Evolutionary conservation across 164 flowering plant species (phyloP).

Genomic region (Macadamia integrifolia): DNA sequence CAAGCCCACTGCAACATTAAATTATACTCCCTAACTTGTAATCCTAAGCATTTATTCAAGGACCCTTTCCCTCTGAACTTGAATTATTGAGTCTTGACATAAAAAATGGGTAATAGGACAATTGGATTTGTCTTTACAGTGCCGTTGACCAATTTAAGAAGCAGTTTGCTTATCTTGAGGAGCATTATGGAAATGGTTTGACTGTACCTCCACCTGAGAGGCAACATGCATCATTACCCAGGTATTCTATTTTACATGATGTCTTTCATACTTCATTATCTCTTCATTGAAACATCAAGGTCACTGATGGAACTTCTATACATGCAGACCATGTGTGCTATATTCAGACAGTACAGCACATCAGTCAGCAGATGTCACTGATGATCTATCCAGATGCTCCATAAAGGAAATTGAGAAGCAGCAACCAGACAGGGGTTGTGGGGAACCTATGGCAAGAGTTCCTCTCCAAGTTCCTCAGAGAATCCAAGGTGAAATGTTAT

Average conservation of each 20-base stretch:
- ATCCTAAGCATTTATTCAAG: background rate
- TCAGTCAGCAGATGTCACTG: slow-evolving; percentile 42
- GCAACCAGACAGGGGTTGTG: slow-evolving; percentile 41
- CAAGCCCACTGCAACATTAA: background rate
- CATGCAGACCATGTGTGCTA: slow-evolving; percentile 65
- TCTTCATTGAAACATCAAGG: background rate
- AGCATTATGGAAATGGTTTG: slow-evolving; percentile 86
- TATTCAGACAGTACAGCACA: slow-evolving; percentile 58
- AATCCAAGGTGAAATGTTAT: slow-evolving; percentile 39
- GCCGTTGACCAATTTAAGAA: slow-evolving; percentile 98
- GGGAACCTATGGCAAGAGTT: slow-evolving; percentile 57
- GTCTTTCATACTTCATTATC: background rate
- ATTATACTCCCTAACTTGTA: background rate
- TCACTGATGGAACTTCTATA: slow-evolving; percentile 6
- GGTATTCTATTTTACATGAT: slow-evolving; percentile 32
- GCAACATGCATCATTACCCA: slow-evolving; percentile 93
- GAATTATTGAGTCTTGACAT: background rate
- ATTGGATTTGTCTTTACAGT: slow-evolving; percentile 35
- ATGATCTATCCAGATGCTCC: slow-evolving; percentile 64
- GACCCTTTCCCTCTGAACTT: background rate
- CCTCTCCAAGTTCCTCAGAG: slow-evolving; percentile 75
- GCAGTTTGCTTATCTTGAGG: slow-evolving; percentile 97
- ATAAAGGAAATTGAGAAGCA: slow-evolving; percentile 63
- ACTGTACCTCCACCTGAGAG: slow-evolving; percentile 80
- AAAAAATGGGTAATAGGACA: background rate